Percentiles rank a stretch among this genome's conserved stretches.
phyloP scores from a whole-genome alignment of 202 grass and related monocot species.

The Hordeum pubiflorum region DNA sequence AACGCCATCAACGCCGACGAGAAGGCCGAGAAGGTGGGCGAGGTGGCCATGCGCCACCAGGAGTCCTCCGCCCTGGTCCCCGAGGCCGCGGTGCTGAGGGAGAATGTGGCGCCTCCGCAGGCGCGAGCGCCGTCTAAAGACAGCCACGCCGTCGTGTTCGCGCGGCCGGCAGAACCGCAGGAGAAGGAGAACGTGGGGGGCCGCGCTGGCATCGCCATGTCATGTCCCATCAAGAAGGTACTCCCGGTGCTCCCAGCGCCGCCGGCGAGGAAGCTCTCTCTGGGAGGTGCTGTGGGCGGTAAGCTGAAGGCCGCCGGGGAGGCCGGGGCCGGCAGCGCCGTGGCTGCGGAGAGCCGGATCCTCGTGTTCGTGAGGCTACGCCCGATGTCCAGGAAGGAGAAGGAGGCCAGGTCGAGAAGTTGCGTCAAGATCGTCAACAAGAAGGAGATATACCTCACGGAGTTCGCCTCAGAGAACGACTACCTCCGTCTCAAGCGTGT shows the following conservation, averaged over 20 bases:
- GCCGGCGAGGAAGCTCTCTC: conserved; percentile 50
- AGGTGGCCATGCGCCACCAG: background rate
- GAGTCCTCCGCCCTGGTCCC: conserved; percentile 14
- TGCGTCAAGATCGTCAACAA: conserved; percentile 89
- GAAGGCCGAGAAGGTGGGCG: conserved; percentile 18
- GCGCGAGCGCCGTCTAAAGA: conserved; percentile 3
- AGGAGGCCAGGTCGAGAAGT: conserved; percentile 69
- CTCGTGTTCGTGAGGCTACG: conserved; percentile 75
- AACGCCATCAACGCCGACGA: background rate
- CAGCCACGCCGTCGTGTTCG: conserved; percentile 24
- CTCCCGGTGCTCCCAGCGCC: background rate
- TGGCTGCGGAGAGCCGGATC: conserved; percentile 49
- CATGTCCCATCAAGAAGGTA: conserved; percentile 62
- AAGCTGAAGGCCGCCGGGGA: conserved; percentile 23
- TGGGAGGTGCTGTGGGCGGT: conserved; percentile 43
- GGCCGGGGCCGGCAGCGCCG: conserved; percentile 4
- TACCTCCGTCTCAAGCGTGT: conserved; percentile 81
- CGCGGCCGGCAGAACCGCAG: conserved; percentile 17
- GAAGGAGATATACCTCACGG: conserved; percentile 78
- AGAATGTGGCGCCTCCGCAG: conserved; percentile 25
- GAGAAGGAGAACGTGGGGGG: conserved; percentile 36
- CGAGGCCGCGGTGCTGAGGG: conserved; percentile 32
- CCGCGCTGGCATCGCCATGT: conserved; percentile 20
- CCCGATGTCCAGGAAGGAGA: conserved; percentile 87
- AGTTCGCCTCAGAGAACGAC: conserved; percentile 75